Conservation (phyloP, 2,329 filamentous ascomycete genomes). For the Botrytis paeoniae region DNA sequence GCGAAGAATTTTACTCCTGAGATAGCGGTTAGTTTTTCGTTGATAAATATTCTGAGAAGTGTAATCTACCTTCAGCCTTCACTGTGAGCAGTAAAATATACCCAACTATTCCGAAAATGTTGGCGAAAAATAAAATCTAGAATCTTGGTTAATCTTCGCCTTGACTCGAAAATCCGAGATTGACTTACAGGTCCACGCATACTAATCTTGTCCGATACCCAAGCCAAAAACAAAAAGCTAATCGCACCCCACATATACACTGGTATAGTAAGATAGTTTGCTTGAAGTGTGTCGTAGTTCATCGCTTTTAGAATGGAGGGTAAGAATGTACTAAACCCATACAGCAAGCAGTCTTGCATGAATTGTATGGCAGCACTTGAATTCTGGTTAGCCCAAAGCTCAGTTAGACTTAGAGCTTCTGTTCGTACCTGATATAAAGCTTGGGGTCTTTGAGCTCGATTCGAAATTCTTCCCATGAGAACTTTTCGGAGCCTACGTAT, state of each 20-base stretch:
- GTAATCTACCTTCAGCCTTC: conserved; percentile 40
- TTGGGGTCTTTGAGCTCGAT: conserved; percentile 50
- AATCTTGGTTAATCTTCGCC: conserved; percentile 1
- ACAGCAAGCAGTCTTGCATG: conserved; percentile 34
- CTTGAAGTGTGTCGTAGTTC: conserved; percentile 50
- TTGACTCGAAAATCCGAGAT: background rate
- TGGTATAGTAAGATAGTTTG: conserved; percentile 54
- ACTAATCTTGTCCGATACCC: conserved; percentile 44
- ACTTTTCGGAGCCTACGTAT: conserved; percentile 42
- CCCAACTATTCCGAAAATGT: conserved; percentile 47
- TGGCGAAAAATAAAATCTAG: conserved; percentile 40
- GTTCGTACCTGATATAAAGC: conserved; percentile 41
- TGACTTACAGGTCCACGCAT: conserved; percentile 24
- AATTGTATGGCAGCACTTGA: conserved; percentile 37
- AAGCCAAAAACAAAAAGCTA: conserved; percentile 46
- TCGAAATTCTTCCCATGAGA: conserved; percentile 49
- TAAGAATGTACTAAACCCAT: conserved; percentile 57
- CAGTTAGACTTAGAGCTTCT: background rate
- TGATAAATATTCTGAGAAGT: background rate
- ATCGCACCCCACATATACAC: conserved; percentile 52
- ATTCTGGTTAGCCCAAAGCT: background rate
- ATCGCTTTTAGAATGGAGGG: conserved; percentile 53
- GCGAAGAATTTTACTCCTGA: conserved; percentile 44
- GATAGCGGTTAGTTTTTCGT: background rate
- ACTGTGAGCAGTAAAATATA: conserved; percentile 50